Evolutionary conservation across 495 filamentous ascomycete genomes (phyloP), one percentile per base, ranked within the genome.

Genomic region (Pseudomonodictys pantanalensis): DNA sequence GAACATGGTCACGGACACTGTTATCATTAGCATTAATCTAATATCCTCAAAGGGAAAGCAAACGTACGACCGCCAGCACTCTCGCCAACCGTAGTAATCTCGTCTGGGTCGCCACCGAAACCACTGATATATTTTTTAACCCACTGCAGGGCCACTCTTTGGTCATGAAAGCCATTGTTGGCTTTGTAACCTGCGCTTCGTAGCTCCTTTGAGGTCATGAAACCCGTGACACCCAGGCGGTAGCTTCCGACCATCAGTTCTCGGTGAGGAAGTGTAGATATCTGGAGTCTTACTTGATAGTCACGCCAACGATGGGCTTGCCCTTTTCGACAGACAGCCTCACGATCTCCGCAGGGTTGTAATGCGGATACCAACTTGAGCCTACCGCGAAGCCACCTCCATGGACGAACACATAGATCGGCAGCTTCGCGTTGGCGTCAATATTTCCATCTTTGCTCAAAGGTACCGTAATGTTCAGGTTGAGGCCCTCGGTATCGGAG

Each of bases 81-180:
- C 62, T 88, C 79, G 20, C 88, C 88, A 58, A 81, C 78, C 3
- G 88, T 76, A 1, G 86, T 89, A 26, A 90, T 79, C 29, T 79
- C 72, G 6, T 73, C 61, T 1, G 81, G 78, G 64, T 91, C 78
- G 15, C 89, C 89, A 11, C 89, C 89, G 64, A 92, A 91, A 7
- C 77, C 72, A 35, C 72, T 66, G 59, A 92, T 90, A 67, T 88
- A 69, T 52, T 79, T 76, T 61, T 87, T 77, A 9, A 92, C 77
- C 89, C 89, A 93, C 30, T 87, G 71, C 32, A 92, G 73, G 11
- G 85, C 87, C 63, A 87, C 76, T 8, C 81, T 75, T 62, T 89
- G 85, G 66, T 92, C 89, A 33, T 80, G 71, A 3, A 91, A 76
- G 0, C 83, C 89, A 23, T 64, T 64, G 56, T 71, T 64, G 1